Conservation (phyloP, 306 rosid genomes). For the Fragaria iinumae region DNA sequence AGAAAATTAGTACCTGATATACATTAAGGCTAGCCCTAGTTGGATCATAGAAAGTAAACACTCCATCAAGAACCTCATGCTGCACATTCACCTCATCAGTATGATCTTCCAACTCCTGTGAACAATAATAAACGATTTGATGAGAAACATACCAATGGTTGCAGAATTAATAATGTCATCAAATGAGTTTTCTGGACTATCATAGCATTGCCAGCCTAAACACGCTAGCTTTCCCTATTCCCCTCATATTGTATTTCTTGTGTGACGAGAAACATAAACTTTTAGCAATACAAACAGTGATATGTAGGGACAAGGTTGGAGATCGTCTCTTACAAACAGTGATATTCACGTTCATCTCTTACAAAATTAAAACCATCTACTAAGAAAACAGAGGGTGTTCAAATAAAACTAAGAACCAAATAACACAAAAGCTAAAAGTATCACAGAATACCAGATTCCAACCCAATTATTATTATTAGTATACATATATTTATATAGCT, state of each 20-base stretch:
- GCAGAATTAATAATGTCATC: background rate
- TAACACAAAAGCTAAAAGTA: background rate
- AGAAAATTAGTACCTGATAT: slow-evolving; percentile 65
- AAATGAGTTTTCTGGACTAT: background rate
- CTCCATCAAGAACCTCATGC: slow-evolving; percentile 80
- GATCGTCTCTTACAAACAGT: background rate
- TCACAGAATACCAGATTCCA: background rate
- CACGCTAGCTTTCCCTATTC: background rate
- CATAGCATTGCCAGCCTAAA: background rate
- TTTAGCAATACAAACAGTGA: background rate
- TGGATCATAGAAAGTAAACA: slow-evolving; percentile 86
- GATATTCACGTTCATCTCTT: background rate
- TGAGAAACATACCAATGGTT: background rate
- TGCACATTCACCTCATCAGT: slow-evolving; percentile 77
- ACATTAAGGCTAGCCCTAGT: slow-evolving; percentile 57
- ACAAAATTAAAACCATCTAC: background rate
- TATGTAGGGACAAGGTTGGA: background rate
- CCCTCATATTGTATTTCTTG: background rate
- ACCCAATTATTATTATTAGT: no score
- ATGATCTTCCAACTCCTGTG: slow-evolving; percentile 85
- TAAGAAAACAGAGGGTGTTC: background rate
- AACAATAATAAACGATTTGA: slow-evolving; percentile 6
- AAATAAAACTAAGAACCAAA: background rate
- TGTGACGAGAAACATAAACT: background rate
- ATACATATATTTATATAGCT: background rate